Evolutionary conservation across 192 early-diverging fungal species (phyloP).

Genomic region (Anaeromyces robustus): DNA sequence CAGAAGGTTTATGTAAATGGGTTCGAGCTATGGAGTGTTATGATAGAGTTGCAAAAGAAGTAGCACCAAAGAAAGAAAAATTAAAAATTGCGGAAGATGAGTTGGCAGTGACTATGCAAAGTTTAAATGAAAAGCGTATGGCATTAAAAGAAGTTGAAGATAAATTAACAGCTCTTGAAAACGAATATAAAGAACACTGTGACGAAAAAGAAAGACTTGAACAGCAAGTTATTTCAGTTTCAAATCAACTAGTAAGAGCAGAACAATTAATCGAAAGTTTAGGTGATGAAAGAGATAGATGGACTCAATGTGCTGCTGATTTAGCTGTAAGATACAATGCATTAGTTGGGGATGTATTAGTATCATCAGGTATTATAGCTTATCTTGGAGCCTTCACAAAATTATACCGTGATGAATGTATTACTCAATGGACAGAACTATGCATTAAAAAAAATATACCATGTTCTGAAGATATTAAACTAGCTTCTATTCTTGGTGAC

Average conservation of each 20-base stretch:
- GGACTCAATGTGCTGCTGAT: slow-evolving; percentile 36
- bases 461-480: slow-evolving; percentile 32
- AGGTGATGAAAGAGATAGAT: slow-evolving; percentile 36
- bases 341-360: slow-evolving; percentile 39
- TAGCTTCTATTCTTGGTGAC: slow-evolving; percentile 31
- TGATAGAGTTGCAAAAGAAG: slow-evolving; percentile 40
- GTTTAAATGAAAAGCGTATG: slow-evolving; percentile 37
- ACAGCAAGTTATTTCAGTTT: slow-evolving; percentile 38
- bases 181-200: slow-evolving; percentile 32
- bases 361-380: slow-evolving; percentile 39
- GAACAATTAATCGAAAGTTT: slow-evolving; percentile 43
- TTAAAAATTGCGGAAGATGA: slow-evolving; percentile 35
- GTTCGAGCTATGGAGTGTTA: slow-evolving; percentile 42
- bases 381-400: slow-evolving; percentile 46
- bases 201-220: slow-evolving; percentile 38
- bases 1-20: slow-evolving; percentile 42
- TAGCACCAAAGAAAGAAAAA: slow-evolving; percentile 36
- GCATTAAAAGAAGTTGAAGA: slow-evolving; percentile 42
- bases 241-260: slow-evolving; percentile 39
- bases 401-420: slow-evolving; percentile 34
- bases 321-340: slow-evolving; percentile 27
- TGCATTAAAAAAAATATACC: slow-evolving; percentile 29
- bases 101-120: slow-evolving; percentile 30
- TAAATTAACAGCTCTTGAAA: slow-evolving; percentile 30
- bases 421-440: slow-evolving; percentile 21